These are phyloP conservation scores for Zymoseptoria passerinii DNA, from an alignment of 2,329 filamentous ascomycete genomes.

Conservation along the genomic window DNA sequence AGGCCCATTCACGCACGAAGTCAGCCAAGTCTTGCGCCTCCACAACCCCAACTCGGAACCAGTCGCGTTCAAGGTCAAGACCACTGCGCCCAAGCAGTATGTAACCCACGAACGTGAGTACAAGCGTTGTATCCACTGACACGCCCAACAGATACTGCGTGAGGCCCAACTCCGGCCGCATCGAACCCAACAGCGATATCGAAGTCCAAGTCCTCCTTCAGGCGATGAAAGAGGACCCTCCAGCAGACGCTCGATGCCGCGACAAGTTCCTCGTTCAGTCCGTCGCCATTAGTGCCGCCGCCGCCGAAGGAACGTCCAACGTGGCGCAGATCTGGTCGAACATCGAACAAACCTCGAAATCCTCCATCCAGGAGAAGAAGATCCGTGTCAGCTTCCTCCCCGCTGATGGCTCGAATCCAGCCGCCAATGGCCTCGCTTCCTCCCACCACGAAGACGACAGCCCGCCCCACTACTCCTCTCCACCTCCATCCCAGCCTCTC, in stretches of 20 bases:
- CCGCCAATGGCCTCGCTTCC: slow-evolving; percentile 23
- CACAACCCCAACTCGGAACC: slow-evolving; percentile 50
- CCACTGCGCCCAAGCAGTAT: slow-evolving; percentile 97
- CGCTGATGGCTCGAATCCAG: slow-evolving; percentile 41
- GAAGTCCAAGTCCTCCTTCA: slow-evolving; percentile 97
- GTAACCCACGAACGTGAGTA: no score
- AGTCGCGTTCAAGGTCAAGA: slow-evolving; percentile 80
- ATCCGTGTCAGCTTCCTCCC: slow-evolving; percentile 84
- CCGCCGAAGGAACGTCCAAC: slow-evolving; percentile 61
- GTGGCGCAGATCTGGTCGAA: slow-evolving; percentile 71
- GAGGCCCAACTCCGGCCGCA: slow-evolving; percentile 89
- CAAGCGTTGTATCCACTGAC: no score
- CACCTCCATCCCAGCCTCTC: slow-evolving; percentile 30
- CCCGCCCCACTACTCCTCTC: slow-evolving; percentile 49
- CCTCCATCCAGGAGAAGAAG: slow-evolving; percentile 81
- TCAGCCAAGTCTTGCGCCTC: slow-evolving; percentile 53
- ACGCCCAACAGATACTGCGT: slow-evolving; percentile 81
- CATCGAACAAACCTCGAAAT: slow-evolving; percentile 67
- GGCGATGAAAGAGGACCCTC: slow-evolving; percentile 93
- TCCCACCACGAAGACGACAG: slow-evolving; percentile 30
- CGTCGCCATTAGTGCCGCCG: slow-evolving; percentile 70
- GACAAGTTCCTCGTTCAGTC: slow-evolving; percentile 98
- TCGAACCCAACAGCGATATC: slow-evolving; percentile 81
- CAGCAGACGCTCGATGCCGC: slow-evolving; percentile 77
- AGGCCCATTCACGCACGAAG: slow-evolving; percentile 58